Evolutionary conservation across 495 filamentous ascomycete species (phyloP).

Genomic region (Penicillium taxi): DNA sequence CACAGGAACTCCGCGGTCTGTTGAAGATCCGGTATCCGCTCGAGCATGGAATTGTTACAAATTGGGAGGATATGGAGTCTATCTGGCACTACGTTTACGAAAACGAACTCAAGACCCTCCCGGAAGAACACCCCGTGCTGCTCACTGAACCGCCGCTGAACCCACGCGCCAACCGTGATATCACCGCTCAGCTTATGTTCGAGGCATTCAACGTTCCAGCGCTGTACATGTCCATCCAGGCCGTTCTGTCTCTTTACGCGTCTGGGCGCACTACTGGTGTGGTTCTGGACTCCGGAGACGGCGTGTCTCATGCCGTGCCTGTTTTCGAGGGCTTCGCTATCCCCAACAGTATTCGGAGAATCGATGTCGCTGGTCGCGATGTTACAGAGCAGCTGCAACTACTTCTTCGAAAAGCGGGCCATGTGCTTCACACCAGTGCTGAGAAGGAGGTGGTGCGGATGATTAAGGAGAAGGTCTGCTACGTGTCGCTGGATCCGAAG

Average conservation of each 20-base stretch:
- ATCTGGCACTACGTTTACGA: slow-evolving; percentile 91
- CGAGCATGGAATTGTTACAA: slow-evolving; percentile 96
- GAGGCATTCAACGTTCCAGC: slow-evolving; percentile 98
- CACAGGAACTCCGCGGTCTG: slow-evolving; percentile 85
- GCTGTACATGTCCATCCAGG: slow-evolving; percentile 93
- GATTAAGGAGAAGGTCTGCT: slow-evolving; percentile 92
- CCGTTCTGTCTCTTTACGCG: slow-evolving; percentile 91
- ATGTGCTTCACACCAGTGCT: slow-evolving; percentile 93
- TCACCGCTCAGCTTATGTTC: slow-evolving; percentile 94
- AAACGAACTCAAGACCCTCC: slow-evolving; percentile 84
- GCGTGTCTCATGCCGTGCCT: slow-evolving; percentile 94
- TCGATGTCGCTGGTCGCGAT: slow-evolving; percentile 96
- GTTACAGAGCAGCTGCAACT: slow-evolving; percentile 94
- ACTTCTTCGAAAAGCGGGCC: slow-evolving; percentile 82
- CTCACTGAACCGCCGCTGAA: slow-evolving; percentile 96
- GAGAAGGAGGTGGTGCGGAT: slow-evolving; percentile 96
- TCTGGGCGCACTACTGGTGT: slow-evolving; percentile 95
- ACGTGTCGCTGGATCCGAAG: slow-evolving; percentile 85
- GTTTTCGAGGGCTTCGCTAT: slow-evolving; percentile 98
- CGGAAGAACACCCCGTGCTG: slow-evolving; percentile 96
- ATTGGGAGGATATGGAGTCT: slow-evolving; percentile 99
- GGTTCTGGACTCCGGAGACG: slow-evolving; percentile 91
- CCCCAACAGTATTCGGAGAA: slow-evolving; percentile 84
- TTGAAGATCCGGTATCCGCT: slow-evolving; percentile 93
- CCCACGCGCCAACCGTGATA: slow-evolving; percentile 91